Conservation (phyloP, 108 stramenopile genomes). For the Stephanodiscus minutulus region DNA sequence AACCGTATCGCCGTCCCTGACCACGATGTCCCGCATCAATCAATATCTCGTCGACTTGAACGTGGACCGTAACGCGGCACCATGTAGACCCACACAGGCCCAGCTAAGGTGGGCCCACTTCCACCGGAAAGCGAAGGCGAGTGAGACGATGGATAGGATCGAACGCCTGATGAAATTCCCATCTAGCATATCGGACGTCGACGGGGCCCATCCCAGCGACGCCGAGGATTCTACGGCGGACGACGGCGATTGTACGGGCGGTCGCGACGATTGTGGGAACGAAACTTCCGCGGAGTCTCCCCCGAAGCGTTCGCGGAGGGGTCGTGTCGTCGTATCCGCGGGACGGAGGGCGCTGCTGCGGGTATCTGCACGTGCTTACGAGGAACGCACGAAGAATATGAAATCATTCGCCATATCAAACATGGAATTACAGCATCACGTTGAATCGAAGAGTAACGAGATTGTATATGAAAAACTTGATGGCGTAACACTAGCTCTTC, state of each 20-base stretch:
- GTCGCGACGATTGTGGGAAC: too few relatives aligned
- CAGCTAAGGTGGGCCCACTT: constrained; percentile 82
- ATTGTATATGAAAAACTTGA: not conserved
- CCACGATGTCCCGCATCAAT: constrained; percentile 23
- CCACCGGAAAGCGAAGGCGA: constrained; percentile 65
- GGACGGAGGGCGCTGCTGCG: constrained; percentile 70
- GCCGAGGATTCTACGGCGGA: constrained; percentile 28
- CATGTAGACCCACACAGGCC: constrained; percentile 60
- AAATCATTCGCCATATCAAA: not conserved
- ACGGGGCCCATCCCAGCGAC: constrained; percentile 56
- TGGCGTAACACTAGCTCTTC: not conserved
- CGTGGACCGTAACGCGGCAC: constrained; percentile 22
- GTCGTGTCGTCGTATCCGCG: constrained; percentile 33
- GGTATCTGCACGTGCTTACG: constrained; percentile 56
- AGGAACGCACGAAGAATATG: constrained; percentile 43
- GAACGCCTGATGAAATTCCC: constrained; percentile 58
- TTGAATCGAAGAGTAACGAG: not conserved
- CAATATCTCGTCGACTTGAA: constrained; percentile 16
- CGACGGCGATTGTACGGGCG: not conserved
- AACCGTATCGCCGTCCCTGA: not conserved
- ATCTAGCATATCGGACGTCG: constrained; percentile 43
- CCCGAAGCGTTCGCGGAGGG: not conserved
- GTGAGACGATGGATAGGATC: constrained; percentile 45
- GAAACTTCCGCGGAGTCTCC: too few relatives aligned
- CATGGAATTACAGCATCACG: not conserved